Conservation (phyloP, 495 filamentous ascomycete genomes). For the Lineolata rhizophorae region DNA sequence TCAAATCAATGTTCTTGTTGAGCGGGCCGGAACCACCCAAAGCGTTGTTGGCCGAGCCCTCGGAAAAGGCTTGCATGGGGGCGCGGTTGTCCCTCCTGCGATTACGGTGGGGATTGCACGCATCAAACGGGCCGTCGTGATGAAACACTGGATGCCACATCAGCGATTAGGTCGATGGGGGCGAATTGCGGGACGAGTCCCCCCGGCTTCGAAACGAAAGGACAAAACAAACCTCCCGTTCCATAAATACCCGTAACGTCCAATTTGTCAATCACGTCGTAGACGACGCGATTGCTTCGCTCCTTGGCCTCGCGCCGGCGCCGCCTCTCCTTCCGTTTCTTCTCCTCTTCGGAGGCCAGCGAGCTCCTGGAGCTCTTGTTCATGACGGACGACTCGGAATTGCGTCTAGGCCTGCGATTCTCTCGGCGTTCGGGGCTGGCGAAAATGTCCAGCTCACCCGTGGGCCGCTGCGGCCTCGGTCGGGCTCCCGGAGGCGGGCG, state of each 20-base stretch:
- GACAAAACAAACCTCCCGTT: constrained; percentile 61
- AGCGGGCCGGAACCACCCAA: constrained; percentile 74
- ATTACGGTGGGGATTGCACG: constrained; percentile 90
- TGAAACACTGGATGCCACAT: constrained; percentile 53
- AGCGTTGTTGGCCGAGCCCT: constrained; percentile 75
- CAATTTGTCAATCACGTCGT: constrained; percentile 91
- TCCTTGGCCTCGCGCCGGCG: constrained; percentile 35
- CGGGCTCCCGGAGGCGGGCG: constrained; percentile 17
- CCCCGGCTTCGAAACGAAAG: too few relatives aligned
- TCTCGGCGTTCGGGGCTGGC: constrained; percentile 21
- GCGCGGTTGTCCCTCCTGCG: constrained; percentile 60
- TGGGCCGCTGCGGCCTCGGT: constrained; percentile 17
- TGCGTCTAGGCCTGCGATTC: constrained; percentile 45
- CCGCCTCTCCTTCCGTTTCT: constrained; percentile 4
- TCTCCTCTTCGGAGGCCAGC: constrained; percentile 43
- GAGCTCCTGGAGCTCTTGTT: too few relatives aligned
- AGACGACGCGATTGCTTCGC: constrained; percentile 36
- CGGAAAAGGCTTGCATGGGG: constrained; percentile 92
- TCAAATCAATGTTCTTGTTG: constrained; percentile 62
- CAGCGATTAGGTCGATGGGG: neutral
- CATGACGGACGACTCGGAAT: constrained; percentile 83
- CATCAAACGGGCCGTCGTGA: constrained; percentile 96
- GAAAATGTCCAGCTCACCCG: constrained; percentile 37
- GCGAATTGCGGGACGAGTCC: neutral
- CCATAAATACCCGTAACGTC: constrained; percentile 96